Conservation (phyloP, 352 stramenopile genomes). For the Blastocystis sp. region DNA sequence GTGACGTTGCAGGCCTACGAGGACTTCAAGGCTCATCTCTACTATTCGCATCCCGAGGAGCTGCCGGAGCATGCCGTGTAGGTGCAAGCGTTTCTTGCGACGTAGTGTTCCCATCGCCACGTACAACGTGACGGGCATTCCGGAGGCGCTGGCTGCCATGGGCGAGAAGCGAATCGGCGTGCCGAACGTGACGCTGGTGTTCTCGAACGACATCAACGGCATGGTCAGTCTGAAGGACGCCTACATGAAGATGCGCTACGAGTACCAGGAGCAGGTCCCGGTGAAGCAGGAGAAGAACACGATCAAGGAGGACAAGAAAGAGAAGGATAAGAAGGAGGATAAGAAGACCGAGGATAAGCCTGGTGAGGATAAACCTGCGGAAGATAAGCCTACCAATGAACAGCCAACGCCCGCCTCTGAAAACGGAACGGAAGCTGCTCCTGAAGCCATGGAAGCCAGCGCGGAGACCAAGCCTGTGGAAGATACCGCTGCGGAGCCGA, state of each 20-base stretch:
- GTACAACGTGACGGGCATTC: slow-evolving; percentile 82
- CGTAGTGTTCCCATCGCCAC: slow-evolving; percentile 71
- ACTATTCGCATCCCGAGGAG: slow-evolving; percentile 75
- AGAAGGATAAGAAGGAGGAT: slow-evolving; percentile 54
- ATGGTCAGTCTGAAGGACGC: slow-evolving; percentile 78
- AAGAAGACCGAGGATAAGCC: not conserved
- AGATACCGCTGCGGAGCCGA: slow-evolving; percentile 6
- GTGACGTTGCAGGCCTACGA: slow-evolving; percentile 83
- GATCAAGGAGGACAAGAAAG: slow-evolving; percentile 62
- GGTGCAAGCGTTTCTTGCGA: slow-evolving; percentile 52
- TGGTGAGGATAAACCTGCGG: no score
- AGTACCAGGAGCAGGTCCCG: slow-evolving; percentile 69
- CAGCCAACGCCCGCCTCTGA: not conserved
- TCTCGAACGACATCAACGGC: slow-evolving; percentile 80
- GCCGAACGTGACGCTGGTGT: slow-evolving; percentile 84
- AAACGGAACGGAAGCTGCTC: not conserved
- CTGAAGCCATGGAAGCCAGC: slow-evolving; percentile 65
- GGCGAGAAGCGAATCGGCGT: slow-evolving; percentile 72
- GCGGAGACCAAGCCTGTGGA: slow-evolving; percentile 51
- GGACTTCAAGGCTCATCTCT: slow-evolving; percentile 77
- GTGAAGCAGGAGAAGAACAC: slow-evolving; percentile 69
- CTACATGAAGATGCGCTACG: slow-evolving; percentile 66
- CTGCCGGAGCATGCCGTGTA: slow-evolving; percentile 64
- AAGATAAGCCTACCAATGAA: no score
- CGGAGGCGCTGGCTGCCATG: slow-evolving; percentile 72